Conservation (phyloP, 2,329 filamentous ascomycete genomes). For the Phyllosticta citrichinensis region DNA sequence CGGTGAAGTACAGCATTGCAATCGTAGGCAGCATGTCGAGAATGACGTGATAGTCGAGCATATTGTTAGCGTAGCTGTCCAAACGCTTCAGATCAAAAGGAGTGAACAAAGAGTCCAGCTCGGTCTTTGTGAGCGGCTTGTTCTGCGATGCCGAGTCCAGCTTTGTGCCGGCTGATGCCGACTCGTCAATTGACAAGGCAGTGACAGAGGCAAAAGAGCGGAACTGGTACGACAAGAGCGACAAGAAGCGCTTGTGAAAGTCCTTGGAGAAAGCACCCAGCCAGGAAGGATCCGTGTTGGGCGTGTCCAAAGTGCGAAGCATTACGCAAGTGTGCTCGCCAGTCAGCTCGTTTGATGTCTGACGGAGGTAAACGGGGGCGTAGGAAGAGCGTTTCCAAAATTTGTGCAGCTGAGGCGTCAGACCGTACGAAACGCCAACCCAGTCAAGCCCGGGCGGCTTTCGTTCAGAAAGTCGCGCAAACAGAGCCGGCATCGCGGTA, state of each 20-base stretch:
- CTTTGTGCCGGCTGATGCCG: constrained; percentile 62
- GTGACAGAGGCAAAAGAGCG: constrained; percentile 66
- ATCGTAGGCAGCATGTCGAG: constrained; percentile 82
- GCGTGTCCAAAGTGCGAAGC: constrained; percentile 63
- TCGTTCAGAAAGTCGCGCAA: constrained; percentile 76
- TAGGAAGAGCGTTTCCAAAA: constrained; percentile 93
- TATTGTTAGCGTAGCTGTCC: constrained; percentile 91
- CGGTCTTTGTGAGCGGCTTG: constrained; percentile 55
- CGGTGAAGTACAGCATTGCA: constrained; percentile 75
- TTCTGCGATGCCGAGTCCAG: constrained; percentile 48
- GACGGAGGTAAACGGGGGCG: constrained; percentile 82
- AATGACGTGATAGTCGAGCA: constrained; percentile 96
- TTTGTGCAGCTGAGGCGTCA: constrained; percentile 78
- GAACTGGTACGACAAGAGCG: constrained; percentile 88
- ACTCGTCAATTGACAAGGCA: constrained; percentile 80
- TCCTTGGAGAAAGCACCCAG: constrained; percentile 83
- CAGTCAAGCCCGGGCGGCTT: constrained; percentile 78
- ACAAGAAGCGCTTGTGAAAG: constrained; percentile 89
- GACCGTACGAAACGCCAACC: constrained; percentile 86
- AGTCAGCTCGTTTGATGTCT: constrained; percentile 92
- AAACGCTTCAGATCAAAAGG: constrained; percentile 93
- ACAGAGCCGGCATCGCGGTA: constrained; percentile 83
- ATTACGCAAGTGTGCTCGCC: constrained; percentile 98
- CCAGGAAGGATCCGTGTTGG: constrained; percentile 54
- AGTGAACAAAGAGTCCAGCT: constrained; percentile 69